Evolutionary conservation across 441 rosid genomes (phyloP).

Genomic region (Macaranga tanarius): DNA sequence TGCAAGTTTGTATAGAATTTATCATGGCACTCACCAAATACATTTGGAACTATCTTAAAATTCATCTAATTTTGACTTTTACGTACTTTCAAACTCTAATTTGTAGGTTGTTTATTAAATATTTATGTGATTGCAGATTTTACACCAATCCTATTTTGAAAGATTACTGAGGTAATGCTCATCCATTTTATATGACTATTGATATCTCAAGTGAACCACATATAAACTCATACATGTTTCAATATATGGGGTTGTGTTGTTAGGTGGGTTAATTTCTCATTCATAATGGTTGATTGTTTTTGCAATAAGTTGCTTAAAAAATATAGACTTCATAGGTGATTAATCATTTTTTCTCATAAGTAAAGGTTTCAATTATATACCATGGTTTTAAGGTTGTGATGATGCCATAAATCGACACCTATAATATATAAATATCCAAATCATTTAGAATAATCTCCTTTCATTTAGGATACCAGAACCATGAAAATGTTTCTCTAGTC

Average conservation of each 20-base stretch:
- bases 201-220: conserved; percentile 12
- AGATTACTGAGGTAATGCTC: conserved; percentile 76
- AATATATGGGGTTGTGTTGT: conserved; percentile 61
- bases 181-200: conserved; percentile 23
- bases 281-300: conserved; percentile 68
- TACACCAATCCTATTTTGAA: too few relatives aligned
- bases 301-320: conserved; percentile 57
- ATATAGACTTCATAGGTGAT: conserved; percentile 50
- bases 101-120: too few relatives aligned
- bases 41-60: too few relatives aligned
- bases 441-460: not conserved
- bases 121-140: too few relatives aligned
- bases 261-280: conserved; percentile 78
- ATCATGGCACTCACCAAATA: too few relatives aligned
- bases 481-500: not conserved
- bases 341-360: conserved; percentile 24
- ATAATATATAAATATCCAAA: not conserved
- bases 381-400: conserved; percentile 3
- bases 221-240: conserved; percentile 25
- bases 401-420: conserved; percentile 1
- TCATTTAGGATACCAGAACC: not conserved
- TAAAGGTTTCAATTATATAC: not conserved
- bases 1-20: too few relatives aligned
- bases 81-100: too few relatives aligned
- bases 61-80: too few relatives aligned